A percentile compares a stretch with the other conserved stretches of the same genome.
Conservation (phyloP, 1,139 yeast genomes). For the Kurtzmaniella quercitrusa region DNA sequence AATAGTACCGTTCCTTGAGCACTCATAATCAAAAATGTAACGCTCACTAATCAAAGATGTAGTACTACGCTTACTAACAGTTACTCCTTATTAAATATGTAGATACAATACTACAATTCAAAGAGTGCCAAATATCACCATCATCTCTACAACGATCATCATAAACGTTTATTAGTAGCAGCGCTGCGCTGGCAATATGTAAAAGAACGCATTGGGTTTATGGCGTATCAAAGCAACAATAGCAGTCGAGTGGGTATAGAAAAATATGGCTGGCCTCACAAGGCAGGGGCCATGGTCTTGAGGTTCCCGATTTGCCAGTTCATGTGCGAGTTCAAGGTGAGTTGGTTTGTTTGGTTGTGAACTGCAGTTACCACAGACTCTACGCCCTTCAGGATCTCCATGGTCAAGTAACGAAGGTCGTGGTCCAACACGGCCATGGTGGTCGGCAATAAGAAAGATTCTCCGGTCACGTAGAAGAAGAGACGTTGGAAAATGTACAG, state of each 20-base stretch:
- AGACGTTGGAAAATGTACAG: conserved; percentile 12
- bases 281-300: background rate
- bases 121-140: no score
- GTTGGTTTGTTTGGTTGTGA: background rate
- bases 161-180: background rate
- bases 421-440: conserved; percentile 1
- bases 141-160: no score
- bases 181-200: background rate
- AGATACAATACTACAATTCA: no score
- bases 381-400: background rate
- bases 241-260: background rate
- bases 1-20: no score
- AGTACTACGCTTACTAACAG: no score
- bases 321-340: background rate
- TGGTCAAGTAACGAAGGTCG: background rate
- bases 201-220: background rate
- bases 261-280: background rate
- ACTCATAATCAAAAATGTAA: no score
- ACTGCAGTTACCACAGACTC: background rate
- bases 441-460: conserved; percentile 9
- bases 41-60: no score
- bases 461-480: conserved; percentile 19
- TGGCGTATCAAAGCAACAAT: background rate
- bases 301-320: background rate
- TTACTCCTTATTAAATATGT: no score